phyloP scores from a whole-genome alignment of 345 rosid genomes.

The Barbarea vulgaris region DNA sequence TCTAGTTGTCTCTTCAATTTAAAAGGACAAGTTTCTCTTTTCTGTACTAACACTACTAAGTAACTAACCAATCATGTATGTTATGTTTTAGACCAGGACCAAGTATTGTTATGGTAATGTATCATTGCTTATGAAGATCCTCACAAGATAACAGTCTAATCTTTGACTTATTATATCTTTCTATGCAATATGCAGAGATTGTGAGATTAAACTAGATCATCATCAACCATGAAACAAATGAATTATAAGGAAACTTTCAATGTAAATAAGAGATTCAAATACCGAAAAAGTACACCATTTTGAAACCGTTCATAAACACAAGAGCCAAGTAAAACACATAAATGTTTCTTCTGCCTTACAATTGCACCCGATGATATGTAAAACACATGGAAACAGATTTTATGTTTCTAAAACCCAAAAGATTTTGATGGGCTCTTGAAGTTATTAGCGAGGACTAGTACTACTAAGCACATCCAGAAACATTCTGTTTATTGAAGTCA shows the following conservation, averaged over 20 bases:
- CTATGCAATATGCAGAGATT: neutral
- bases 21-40: constrained; percentile 13
- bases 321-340: constrained; percentile 20
- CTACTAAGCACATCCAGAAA: constrained; percentile 46
- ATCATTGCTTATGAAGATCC: constrained; percentile 10
- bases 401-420: constrained; percentile 11
- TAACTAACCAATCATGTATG: constrained; percentile 26
- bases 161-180: constrained; percentile 8
- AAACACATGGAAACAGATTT: constrained; percentile 25
- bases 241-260: neutral
- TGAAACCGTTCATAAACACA: constrained; percentile 25
- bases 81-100: neutral
- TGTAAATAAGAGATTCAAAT: constrained; percentile 19
- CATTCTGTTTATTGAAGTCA: constrained; percentile 62
- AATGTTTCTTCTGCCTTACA: constrained; percentile 23
- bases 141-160: neutral
- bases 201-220: neutral
- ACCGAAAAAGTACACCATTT: constrained; percentile 24
- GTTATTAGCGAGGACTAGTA: constrained; percentile 65
- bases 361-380: constrained; percentile 21
- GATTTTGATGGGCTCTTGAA: constrained; percentile 11
- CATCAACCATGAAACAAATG: constrained; percentile 14
- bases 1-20: constrained; percentile 28
- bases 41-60: constrained; percentile 36
- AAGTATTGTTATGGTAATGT: neutral